phyloP scores from a whole-genome alignment of 257 asterid genomes.

The Cynanchum wilfordii region DNA sequence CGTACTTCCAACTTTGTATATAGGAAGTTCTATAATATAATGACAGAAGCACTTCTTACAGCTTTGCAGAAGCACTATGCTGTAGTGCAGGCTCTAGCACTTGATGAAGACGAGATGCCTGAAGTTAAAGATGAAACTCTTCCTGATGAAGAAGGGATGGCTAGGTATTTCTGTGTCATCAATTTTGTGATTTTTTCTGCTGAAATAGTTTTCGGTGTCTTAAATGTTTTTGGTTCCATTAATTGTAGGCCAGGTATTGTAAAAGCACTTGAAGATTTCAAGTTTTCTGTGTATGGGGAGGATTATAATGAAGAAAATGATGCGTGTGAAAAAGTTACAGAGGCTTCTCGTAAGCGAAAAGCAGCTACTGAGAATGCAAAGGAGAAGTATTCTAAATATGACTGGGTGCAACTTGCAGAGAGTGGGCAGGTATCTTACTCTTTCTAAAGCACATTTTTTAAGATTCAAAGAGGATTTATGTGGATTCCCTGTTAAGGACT shows the following conservation, averaged over 20 bases:
- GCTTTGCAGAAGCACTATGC: slow-evolving; percentile 98
- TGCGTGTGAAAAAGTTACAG: slow-evolving; percentile 41
- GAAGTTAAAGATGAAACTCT: slow-evolving; percentile 86
- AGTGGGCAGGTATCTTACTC: slow-evolving; percentile 55
- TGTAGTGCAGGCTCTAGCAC: slow-evolving; percentile 85
- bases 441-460: not conserved
- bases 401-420: slow-evolving; percentile 87
- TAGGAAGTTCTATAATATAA: not conserved
- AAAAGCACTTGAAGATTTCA: slow-evolving; percentile 82
- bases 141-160: slow-evolving; percentile 96
- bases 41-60: slow-evolving; percentile 27
- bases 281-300: slow-evolving; percentile 75
- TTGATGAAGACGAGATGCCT: slow-evolving; percentile 96
- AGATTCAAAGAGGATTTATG: not conserved
- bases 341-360: slow-evolving; percentile 70
- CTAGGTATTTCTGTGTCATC: slow-evolving; percentile 41
- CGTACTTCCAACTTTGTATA: not conserved
- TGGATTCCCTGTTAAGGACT: not conserved
- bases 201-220: not conserved
- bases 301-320: slow-evolving; percentile 53
- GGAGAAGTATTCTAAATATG: slow-evolving; percentile 52
- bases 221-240: not conserved
- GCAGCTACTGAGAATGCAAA: slow-evolving; percentile 57
- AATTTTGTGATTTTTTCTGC: not conserved
- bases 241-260: slow-evolving; percentile 69